phyloP scores from a whole-genome alignment of 306 rosid species.

The Benincasa hispida region DNA sequence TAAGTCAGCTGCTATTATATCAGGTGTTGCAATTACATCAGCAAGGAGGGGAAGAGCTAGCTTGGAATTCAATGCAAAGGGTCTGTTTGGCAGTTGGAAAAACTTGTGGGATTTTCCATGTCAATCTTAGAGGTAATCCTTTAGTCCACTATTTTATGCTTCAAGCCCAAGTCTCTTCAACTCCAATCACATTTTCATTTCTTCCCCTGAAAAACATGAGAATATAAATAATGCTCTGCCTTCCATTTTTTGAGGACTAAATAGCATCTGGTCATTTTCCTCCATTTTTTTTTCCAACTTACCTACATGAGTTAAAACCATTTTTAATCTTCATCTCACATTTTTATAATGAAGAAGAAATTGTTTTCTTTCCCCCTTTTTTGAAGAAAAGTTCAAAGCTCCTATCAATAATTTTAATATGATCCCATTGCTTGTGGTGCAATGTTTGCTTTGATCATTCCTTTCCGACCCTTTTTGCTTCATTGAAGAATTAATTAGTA shows the following conservation, averaged over 20 bases:
- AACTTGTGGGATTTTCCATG: slow-evolving; percentile 49
- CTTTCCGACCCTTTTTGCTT: not conserved
- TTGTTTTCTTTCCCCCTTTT: not conserved
- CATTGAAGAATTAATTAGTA: not conserved
- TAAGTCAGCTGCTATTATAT: slow-evolving; percentile 7
- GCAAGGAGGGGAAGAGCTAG: slow-evolving; percentile 17
- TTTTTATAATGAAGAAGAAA: not conserved
- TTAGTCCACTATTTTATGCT: slow-evolving; percentile 40
- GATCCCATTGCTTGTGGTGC: not conserved
- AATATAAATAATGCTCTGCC: not conserved
- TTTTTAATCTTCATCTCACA: not conserved
- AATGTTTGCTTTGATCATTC: not conserved
- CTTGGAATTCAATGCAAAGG: slow-evolving; percentile 41
- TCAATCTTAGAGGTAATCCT: slow-evolving; percentile 35
- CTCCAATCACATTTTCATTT: slow-evolving; percentile 17
- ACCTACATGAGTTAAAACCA: not conserved
- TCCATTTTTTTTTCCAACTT: not conserved
- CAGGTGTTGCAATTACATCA: not conserved
- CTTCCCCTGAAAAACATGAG: slow-evolving; percentile 12
- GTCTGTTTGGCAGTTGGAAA: slow-evolving; percentile 29
- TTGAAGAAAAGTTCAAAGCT: not conserved
- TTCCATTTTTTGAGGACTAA: not conserved
- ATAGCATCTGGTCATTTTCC: not conserved
- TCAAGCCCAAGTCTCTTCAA: slow-evolving; percentile 46
- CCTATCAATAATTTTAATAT: not conserved